These are phyloP conservation scores for Inga leiocalycina DNA, from an alignment of 306 rosid genomes.

Conservation along the genomic window DNA sequence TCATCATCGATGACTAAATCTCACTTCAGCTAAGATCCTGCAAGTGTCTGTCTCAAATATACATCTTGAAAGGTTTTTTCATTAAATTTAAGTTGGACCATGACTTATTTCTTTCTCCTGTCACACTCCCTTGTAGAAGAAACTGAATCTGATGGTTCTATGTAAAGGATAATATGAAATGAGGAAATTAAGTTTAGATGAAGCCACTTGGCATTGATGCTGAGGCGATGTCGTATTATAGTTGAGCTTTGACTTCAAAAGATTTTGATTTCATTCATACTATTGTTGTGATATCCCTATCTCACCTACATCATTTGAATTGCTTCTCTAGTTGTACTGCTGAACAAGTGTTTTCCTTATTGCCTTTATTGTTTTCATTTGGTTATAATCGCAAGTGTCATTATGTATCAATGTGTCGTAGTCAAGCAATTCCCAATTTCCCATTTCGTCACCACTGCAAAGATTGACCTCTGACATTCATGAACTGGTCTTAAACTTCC, in stretches of 20 bases:
- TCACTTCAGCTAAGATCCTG: constrained; percentile 27
- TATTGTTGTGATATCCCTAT: not conserved
- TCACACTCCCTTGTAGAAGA: constrained; percentile 19
- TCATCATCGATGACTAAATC: constrained; percentile 4
- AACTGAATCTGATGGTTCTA: not conserved
- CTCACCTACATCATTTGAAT: not conserved
- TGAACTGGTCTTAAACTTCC: no score
- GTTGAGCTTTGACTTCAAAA: not conserved
- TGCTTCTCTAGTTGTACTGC: not conserved
- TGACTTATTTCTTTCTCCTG: not conserved
- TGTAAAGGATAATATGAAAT: constrained; percentile 12
- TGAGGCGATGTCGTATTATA: not conserved
- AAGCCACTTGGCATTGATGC: not conserved
- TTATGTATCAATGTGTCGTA: no score
- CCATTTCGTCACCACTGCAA: no score
- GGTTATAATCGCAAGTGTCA: no score
- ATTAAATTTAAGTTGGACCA: constrained; percentile 12
- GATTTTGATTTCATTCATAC: not conserved
- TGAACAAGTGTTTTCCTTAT: not conserved
- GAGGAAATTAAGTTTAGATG: not conserved
- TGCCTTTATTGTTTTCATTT: no score
- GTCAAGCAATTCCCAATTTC: no score
- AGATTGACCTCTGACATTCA: no score
- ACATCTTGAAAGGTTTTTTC: not conserved
- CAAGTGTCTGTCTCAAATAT: constrained; percentile 12